Evolutionary conservation across 2,329 filamentous ascomycete genomes (phyloP), one percentile per base, ranked within the genome.

Genomic region (Alternaria sp.): DNA sequence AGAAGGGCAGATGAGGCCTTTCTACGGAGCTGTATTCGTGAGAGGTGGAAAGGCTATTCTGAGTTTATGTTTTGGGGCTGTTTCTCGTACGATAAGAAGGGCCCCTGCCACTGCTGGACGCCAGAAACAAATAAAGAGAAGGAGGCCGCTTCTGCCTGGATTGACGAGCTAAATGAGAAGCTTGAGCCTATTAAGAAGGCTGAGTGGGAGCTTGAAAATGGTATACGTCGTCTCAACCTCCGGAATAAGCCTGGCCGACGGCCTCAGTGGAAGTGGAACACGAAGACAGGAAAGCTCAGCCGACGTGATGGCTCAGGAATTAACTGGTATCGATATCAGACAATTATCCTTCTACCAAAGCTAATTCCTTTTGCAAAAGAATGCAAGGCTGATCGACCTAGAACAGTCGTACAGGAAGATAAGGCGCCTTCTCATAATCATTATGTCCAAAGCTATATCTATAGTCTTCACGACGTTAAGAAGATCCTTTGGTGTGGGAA

Each of bases 41-140:
- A 62, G 40, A 54, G 45, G 16, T 67, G 18, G 62, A 67, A 67
- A 40, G 57, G 55, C 18, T 64, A 62, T 40, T 64, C 32, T 61
- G 41, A 64, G 48, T 66, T 66, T 49, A 66, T 66, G 58, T 66
- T 66, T 20, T 64, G 44, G 61, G 58, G 54, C 20, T 63, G 57
- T 43, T 65, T 65, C 27, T 60, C 36, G 6, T 66, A 62, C 30
- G 9, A 66, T 30, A 54, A 49, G 36, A 60, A 58, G 36, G 58
- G 54, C 6, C 59, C 46, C 30, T 68, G 38, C 32, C 30, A 65
- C 34, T 67, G 41, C 22, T 43, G 11, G n/a, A 32, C 11, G 30
- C 58, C 46, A 36, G 36, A 62, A 38, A 60, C 50, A 34, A 53
- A 58, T 18, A 5, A 44, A 50, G 49, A 65, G 46, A 62, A 34